Percentiles rank a stretch among this genome's conserved stretches.
Conservation (phyloP, 805 yeast species). For the Teunomyces aglyptinius region DNA sequence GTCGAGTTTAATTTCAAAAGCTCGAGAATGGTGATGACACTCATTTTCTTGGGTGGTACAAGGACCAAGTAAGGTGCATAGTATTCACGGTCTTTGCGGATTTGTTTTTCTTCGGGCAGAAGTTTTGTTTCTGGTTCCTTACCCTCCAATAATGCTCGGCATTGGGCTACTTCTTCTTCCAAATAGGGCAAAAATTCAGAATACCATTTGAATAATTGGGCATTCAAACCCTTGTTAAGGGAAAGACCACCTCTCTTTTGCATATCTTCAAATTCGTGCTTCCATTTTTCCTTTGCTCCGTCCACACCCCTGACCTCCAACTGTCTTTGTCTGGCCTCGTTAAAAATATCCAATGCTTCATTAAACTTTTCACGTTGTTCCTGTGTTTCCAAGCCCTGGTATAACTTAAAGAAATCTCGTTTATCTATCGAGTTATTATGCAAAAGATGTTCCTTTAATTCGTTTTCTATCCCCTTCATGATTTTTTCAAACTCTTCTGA, state of each 20-base stretch:
- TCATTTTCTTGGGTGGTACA: constrained; percentile 76
- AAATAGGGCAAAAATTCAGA: constrained; percentile 68
- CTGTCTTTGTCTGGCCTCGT: constrained; percentile 70
- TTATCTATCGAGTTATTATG: constrained; percentile 38
- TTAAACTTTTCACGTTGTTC: constrained; percentile 55
- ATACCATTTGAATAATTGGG: constrained; percentile 83
- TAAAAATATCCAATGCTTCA: constrained; percentile 62
- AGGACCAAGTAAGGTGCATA: constrained; percentile 77
- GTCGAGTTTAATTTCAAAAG: constrained; percentile 70
- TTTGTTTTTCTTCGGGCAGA: constrained; percentile 19
- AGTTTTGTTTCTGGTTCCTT: constrained; percentile 16
- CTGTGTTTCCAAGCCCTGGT: constrained; percentile 46
- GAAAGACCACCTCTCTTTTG: constrained; percentile 56
- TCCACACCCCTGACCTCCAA: constrained; percentile 78
- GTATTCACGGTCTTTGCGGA: constrained; percentile 44
- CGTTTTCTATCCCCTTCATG: constrained; percentile 27
- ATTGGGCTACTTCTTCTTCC: constrained; percentile 58
- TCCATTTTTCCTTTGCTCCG: constrained; percentile 89
- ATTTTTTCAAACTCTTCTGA: constrained; percentile 22
- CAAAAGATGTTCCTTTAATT: constrained; percentile 23
- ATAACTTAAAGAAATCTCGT: constrained; percentile 68
- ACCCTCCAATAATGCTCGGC: constrained; percentile 44
- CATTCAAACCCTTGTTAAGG: constrained; percentile 61
- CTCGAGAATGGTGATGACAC: constrained; percentile 83
- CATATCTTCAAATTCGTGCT: constrained; percentile 69